Evolutionary conservation across 2,329 filamentous ascomycete genomes (phyloP), one percentile per base, ranked within the genome.

Genomic region (Colletotrichum salicis): DNA sequence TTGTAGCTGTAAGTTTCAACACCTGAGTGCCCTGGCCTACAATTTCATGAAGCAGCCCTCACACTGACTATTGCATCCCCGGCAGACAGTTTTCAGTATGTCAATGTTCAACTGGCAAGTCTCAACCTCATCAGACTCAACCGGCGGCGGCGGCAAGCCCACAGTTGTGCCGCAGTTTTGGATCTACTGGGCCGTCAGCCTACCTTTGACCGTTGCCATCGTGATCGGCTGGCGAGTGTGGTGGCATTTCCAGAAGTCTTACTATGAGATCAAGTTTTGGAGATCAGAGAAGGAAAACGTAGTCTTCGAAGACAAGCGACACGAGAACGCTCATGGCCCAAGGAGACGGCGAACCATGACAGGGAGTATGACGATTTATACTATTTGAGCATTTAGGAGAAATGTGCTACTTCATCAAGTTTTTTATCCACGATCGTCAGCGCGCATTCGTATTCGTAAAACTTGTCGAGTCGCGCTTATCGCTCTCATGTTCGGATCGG

Each of bases 71-170:
- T 3, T 29, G 24, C 19, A 22, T 11, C 35, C 19, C 31, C 5
- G 8, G 15, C 57, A 60, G 57, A 60, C 24, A 11, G 15, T 60
- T 5, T 60, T 60, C 15, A 60, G 57, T 35, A 60, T 60, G 57
- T 60, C 57, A 15, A 45, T 60, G 37, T 60, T 60, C 37, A 41
- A 48, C 41, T 51, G 59, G 59, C 37, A 48, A 15, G 24, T 13
- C 1, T 51, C 37, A 3, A 37, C 12, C 15, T 31, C 19, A 19
- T 48, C 41, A 22, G n/a, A 19, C 41, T 8, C 3, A 19, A 19
- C 19, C 19, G 19, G 8, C 41, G 41, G 41, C 41, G 19, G 41
- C n/a, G 24, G 22, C 57, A 12, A 24, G 3, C n/a, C 19, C 19
- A 22, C 27, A 10, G 12, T 24, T 7, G 27, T 31, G 19, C 59